A percentile compares a stretch with the other conserved stretches of the same genome.
Evolutionary conservation across 768 basidiomycete species (phyloP).

Genomic region (Phlebiopsis gigantea): DNA sequence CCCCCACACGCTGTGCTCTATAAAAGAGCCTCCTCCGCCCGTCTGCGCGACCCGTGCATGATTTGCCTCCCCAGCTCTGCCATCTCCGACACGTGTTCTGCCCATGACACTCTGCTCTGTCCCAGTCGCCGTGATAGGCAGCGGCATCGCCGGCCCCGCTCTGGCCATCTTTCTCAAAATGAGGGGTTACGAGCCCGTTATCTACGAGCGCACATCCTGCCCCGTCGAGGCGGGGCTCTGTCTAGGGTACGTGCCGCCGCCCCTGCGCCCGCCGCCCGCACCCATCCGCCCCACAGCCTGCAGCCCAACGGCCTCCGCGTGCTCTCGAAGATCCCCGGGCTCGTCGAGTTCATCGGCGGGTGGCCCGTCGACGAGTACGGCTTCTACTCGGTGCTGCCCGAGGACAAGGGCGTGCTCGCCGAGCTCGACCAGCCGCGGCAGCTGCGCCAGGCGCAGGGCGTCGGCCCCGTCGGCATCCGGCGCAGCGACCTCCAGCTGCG

Average conservation of each 20-base stretch:
- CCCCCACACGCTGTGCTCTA: not conserved
- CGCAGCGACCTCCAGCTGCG: conserved; percentile 27
- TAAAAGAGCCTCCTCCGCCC: not conserved
- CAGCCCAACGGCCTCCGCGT: conserved; percentile 8
- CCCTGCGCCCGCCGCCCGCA: not conserved
- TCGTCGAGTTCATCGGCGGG: conserved; percentile 7
- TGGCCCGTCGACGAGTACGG: not conserved
- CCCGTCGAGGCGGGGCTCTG: conserved; percentile 25
- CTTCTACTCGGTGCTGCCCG: conserved; percentile 11
- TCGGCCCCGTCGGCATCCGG: conserved; percentile 14
- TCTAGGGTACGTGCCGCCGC: conserved; percentile 21
- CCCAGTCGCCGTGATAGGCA: conserved; percentile 1
- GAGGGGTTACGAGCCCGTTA: conserved; percentile 1
- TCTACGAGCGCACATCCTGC: conserved; percentile 8
- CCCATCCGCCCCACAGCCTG: not conserved
- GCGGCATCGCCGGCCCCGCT: conserved; percentile 5
- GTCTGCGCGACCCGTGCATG: no score
- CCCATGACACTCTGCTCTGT: not conserved
- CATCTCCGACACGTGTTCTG: not conserved
- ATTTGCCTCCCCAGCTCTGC: not conserved
- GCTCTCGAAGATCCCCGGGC: conserved; percentile 7
- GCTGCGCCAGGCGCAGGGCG: not conserved
- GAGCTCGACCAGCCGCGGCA: not conserved
- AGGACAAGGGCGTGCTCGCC: conserved; percentile 9
- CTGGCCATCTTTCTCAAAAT: conserved; percentile 7